Percentiles rank a stretch among this genome's conserved stretches.
phyloP scores from a whole-genome alignment of 1,284 basidiomycete species.

The Marasmius sp. region DNA sequence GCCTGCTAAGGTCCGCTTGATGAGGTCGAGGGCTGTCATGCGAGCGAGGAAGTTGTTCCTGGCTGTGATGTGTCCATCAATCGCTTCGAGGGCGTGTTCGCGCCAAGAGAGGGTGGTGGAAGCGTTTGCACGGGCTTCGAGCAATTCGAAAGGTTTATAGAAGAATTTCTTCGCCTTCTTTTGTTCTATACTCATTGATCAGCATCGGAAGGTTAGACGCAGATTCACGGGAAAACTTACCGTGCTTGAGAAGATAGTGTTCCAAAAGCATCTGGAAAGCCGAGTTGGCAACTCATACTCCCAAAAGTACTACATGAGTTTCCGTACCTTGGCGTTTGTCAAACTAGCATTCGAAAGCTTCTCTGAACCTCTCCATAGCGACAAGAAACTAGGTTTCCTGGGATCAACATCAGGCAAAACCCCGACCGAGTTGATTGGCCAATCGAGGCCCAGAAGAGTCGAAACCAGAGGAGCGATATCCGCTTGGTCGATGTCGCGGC shows the following conservation, averaged over 20 bases:
- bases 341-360: constrained; percentile 55
- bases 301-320: background rate
- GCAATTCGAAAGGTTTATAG: constrained; percentile 60
- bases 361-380: constrained; percentile 31
- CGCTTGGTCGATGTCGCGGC: constrained; percentile 82
- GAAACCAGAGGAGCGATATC: constrained; percentile 84
- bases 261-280: constrained; percentile 63
- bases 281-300: background rate
- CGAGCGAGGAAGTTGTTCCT: constrained; percentile 54
- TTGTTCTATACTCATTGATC: constrained; percentile 44
- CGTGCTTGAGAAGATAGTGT: constrained; percentile 79
- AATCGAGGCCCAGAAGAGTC: constrained; percentile 65
- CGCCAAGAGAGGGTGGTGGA: constrained; percentile 20
- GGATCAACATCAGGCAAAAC: constrained; percentile 70
- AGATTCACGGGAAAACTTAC: constrained; percentile 34
- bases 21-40: constrained; percentile 50
- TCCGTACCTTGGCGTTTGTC: constrained; percentile 64
- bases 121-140: constrained; percentile 27
- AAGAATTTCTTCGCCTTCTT: constrained; percentile 58
- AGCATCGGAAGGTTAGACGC: background rate
- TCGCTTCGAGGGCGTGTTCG: constrained; percentile 32
- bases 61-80: constrained; percentile 44
- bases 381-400: constrained; percentile 54
- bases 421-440: constrained; percentile 79
- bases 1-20: constrained; percentile 60